Evolutionary conservation across 2,329 filamentous ascomycete genomes (phyloP).

Genomic region (Talaromyces sp.): DNA sequence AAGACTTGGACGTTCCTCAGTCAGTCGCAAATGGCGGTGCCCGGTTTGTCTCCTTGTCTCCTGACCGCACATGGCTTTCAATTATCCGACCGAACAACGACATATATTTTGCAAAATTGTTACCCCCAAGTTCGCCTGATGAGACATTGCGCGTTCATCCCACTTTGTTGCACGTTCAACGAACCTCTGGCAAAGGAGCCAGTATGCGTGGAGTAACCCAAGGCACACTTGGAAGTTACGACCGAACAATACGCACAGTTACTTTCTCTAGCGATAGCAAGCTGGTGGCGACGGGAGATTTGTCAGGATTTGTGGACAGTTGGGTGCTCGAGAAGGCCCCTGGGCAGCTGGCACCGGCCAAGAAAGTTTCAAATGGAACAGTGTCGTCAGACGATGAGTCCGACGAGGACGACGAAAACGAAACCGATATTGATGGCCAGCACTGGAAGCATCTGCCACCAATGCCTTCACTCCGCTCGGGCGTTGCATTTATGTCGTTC

Average conservation of each 20-base stretch:
- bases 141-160: constrained; percentile 40
- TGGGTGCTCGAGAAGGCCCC: constrained; percentile 65
- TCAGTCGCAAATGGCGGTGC: constrained; percentile 58
- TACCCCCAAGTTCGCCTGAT: constrained; percentile 26
- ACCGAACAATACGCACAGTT: constrained; percentile 65
- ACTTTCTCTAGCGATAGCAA: constrained; percentile 76
- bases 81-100: constrained; percentile 55
- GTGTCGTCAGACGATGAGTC: constrained; percentile 38
- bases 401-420: constrained; percentile 42
- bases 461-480: constrained; percentile 61
- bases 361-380: constrained; percentile 18
- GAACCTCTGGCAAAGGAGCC: constrained; percentile 17
- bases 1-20: constrained; percentile 61
- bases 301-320: constrained; percentile 80
- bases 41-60: constrained; percentile 52
- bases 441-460: constrained; percentile 66
- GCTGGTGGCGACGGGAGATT: constrained; percentile 71
- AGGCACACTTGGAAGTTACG: constrained; percentile 68
- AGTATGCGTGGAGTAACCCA: constrained; percentile 45
- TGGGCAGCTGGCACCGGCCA: constrained; percentile 22
- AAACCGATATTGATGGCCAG: constrained; percentile 51
- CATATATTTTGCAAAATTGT: constrained; percentile 49
- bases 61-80: constrained; percentile 41
- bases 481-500: constrained; percentile 65
- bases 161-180: constrained; percentile 2